Evolutionary conservation across 441 rosid species (phyloP).

Genomic region (Populus tomentosa): DNA sequence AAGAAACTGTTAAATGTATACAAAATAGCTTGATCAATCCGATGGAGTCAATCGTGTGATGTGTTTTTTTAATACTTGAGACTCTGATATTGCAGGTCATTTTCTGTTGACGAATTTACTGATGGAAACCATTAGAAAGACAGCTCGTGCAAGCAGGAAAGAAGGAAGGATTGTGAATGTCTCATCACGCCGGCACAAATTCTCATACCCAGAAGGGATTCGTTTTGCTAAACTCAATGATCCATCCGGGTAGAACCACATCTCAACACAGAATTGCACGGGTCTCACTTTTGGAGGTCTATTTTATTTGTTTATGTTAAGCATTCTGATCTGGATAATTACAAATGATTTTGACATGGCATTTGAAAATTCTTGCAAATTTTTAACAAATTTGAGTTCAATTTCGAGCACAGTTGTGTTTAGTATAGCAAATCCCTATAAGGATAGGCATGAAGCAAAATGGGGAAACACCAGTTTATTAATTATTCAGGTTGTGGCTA

Average conservation of each 20-base stretch:
- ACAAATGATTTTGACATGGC: background rate
- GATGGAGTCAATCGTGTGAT: background rate
- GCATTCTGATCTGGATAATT: background rate
- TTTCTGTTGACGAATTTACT: constrained; percentile 38
- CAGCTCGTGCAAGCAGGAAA: constrained; percentile 23
- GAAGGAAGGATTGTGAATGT: constrained; percentile 39
- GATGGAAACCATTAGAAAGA: constrained; percentile 36
- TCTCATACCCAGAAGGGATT: constrained; percentile 31
- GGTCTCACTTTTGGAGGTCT: background rate
- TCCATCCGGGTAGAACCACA: background rate
- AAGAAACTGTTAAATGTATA: background rate
- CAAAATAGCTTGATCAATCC: background rate
- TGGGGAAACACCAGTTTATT: background rate
- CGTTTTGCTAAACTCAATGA: constrained; percentile 28
- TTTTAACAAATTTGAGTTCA: background rate
- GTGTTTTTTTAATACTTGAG: background rate
- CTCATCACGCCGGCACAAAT: constrained; percentile 26
- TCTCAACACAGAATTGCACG: background rate
- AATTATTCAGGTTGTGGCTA: background rate
- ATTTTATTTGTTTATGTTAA: no score
- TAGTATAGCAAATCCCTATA: background rate
- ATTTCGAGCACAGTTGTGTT: background rate
- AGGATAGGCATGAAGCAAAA: background rate
- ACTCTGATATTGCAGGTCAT: constrained; percentile 30
- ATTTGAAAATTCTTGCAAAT: background rate